A percentile compares a stretch with the other conserved stretches of the same genome.
Conservation (phyloP, 2,329 filamentous ascomycete genomes). For the Didymella keratinophila region DNA sequence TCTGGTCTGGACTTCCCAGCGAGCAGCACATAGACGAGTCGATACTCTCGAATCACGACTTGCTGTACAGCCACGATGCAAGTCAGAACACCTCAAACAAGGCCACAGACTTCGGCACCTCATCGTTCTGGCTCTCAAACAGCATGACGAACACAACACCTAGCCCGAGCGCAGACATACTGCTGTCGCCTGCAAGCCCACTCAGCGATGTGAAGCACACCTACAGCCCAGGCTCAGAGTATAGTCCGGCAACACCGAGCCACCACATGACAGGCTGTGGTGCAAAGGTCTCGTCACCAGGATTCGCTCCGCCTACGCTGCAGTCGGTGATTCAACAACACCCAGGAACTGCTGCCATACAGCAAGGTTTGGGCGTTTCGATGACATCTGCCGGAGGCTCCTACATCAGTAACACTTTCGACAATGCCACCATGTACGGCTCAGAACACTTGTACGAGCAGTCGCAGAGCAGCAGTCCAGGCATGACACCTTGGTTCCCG, state of each 20-base stretch:
- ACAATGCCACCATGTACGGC: neutral
- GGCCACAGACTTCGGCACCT: neutral
- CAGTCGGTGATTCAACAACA: neutral
- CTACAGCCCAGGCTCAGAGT: conserved; percentile 17
- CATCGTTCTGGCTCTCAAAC: neutral
- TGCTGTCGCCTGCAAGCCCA: conserved; percentile 34
- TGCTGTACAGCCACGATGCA: conserved; percentile 16
- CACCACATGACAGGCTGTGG: conserved; percentile 13
- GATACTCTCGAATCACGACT: conserved; percentile 14
- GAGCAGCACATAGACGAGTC: conserved; percentile 20
- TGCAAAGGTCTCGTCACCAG: conserved; percentile 3
- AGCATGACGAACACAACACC: conserved; percentile 7
- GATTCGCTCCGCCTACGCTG: neutral
- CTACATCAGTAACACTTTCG: neutral
- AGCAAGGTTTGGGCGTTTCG: neutral
- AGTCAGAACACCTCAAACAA: conserved; percentile 19
- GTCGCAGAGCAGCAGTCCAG: conserved; percentile 21
- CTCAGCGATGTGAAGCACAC: conserved; percentile 25
- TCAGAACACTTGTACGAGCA: conserved; percentile 18
- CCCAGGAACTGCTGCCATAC: neutral
- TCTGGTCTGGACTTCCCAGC: conserved; percentile 1
- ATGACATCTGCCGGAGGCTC: neutral
- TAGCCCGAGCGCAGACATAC: conserved; percentile 21
- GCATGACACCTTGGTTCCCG: conserved; percentile 18
- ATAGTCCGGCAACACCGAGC: conserved; percentile 11